Evolutionary conservation across 1,284 basidiomycete species (phyloP), one percentile per base, ranked within the genome.

Genomic region (Cryptococcus hybrid): DNA sequence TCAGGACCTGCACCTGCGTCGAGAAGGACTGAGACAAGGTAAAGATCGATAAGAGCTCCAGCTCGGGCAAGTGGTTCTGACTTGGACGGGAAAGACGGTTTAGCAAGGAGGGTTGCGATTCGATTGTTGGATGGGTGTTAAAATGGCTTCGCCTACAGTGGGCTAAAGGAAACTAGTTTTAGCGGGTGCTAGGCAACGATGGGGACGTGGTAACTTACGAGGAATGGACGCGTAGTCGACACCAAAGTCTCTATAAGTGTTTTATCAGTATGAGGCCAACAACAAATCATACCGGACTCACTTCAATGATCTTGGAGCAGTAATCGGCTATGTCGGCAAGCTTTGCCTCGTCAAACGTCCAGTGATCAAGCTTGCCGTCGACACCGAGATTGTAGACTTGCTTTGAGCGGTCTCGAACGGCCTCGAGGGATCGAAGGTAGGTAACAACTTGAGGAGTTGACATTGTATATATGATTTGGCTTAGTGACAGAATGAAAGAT

Each of bases 111-210:
- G 47, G 77, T 73, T 1, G 81, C 62, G 78, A 80, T 40, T 40
- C 72, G 40, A 80, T 81, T 88, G 85, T 89, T 60, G 79, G 78
- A 1, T 87, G 35, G 87, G 75, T 76, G 36, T 72, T 67, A 59
- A 96, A 87, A 75, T 96, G 94, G 47, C 91, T 82, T 88, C 91
- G 92, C 34, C 94, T 84, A 35, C 92, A 90, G 73, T 97, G 94
- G 13, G 92, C 75, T 75, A 55, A n/a, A 6, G 7, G 50, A n/a
- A 37, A 47, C 35, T 11, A 51, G 35, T 37, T 4, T n/a, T 49
- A 40, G 35, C 44, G 15, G 39, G 30, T 34, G 38, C 4, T 43
- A 12, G 15, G 7, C 34, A 37, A 15, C 3, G 7, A 12, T 15
- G n/a, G 5, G 13, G 18, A 11, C 15, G 9, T 42, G 12, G 15